Base-by-base conservation (phyloP, 805 yeast species). In the Starmera dryadoides region DNA sequence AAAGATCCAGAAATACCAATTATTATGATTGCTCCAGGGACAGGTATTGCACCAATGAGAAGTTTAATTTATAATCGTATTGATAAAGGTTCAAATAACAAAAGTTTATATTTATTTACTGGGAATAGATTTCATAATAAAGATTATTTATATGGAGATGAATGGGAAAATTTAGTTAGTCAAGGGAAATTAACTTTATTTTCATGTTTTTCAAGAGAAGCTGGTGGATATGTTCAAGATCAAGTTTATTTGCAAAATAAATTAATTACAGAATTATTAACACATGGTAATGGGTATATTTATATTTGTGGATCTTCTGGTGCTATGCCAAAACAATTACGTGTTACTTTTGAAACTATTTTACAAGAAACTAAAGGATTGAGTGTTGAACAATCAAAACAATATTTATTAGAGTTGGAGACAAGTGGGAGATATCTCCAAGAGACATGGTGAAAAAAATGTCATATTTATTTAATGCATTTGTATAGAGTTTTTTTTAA, bases 241-340 rank as follows among this genome's bases (percentile, higher is more conserved):
- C 64, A 68, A 34, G 48, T 91, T 32, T 82, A 73, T 63, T 60
- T 63, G 22, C 62, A 80, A 33, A 68, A 70, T 25, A 56, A 64
- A 3, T 35, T 65, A 17, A 60, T 91, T 2, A 73, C 68, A 1
- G 71, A 78, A 3, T 57, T 79, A 38, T 52, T 89, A 4, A 56
- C 75, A 1, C 64, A 78, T 12, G 47, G 73, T 33, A 56, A 67
- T n/a, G 94, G 85, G 0, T 59, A 73, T 0, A 63, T 93, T 5
- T 88, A 81, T 55, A 67, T 93, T 6, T 91, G 98, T 66, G 99
- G 99, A 0, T 80, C 95, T 14, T 79, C 94, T 20, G 98, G 98
- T 0, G 76, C 76, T 46, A 93, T 93, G 98, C 98, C 98, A 1
- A 69, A 75, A 18, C 88, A 81, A 60, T 93, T 91, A 1, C 66